These are phyloP conservation scores for Exophiala bonariae DNA, from an alignment of 2,329 filamentous ascomycete genomes.

Conservation along the genomic window DNA sequence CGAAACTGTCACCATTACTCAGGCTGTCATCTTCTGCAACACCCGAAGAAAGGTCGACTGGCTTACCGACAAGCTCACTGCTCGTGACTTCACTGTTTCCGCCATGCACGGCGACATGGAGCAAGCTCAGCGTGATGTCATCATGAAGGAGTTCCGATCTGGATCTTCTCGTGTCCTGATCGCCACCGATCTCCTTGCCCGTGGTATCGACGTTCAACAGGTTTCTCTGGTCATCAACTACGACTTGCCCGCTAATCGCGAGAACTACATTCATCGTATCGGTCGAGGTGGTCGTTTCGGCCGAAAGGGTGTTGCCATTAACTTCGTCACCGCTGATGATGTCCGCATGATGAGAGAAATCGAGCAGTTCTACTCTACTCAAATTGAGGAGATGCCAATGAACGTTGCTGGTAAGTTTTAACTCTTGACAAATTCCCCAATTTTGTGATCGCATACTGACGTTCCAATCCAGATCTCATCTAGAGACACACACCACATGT, in stretches of 20 bases:
- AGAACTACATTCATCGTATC: conserved; percentile 99
- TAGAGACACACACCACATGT: conserved; percentile 18
- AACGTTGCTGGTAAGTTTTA: conserved; percentile 66
- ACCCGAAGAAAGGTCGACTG: conserved; percentile 99
- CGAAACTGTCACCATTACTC: conserved; percentile 98
- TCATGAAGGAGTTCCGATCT: conserved; percentile 99
- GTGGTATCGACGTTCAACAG: conserved; percentile 99
- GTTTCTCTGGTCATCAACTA: conserved; percentile 99
- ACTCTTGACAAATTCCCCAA: conserved; percentile 11
- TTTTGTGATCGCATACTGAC: conserved; percentile 13
- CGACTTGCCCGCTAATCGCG: conserved; percentile 95
- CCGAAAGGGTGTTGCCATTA: conserved; percentile 99
- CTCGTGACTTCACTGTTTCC: conserved; percentile 97
- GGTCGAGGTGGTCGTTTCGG: conserved; percentile 99
- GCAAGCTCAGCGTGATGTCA: conserved; percentile 94
- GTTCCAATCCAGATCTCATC: conserved; percentile 30
- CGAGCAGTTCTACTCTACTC: conserved; percentile 99
- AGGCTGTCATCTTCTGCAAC: conserved; percentile 99
- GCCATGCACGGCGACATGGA: conserved; percentile 99
- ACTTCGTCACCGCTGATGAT: conserved; percentile 99
- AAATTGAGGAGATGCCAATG: conserved; percentile 99
- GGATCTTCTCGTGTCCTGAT: conserved; percentile 98
- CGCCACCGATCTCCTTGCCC: conserved; percentile 93
- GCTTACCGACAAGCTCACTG: conserved; percentile 98
- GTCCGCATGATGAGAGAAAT: conserved; percentile 99